Percentiles rank a stretch among this genome's conserved stretches.
Conservation (phyloP, 495 filamentous ascomycete species). For the Annulohypoxylon moriforme region DNA sequence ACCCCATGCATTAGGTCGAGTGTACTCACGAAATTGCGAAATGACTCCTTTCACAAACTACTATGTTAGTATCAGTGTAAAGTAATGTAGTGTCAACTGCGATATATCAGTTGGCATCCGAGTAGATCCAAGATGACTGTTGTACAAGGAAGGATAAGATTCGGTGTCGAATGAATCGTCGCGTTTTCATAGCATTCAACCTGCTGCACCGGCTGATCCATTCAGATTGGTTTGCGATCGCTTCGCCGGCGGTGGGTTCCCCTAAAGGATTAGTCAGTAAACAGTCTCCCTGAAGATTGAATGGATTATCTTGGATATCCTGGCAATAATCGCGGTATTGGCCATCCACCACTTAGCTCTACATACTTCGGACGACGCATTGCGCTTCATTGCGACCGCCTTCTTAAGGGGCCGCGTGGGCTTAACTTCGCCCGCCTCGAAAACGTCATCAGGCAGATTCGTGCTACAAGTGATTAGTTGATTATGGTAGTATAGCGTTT, state of each 20-base stretch:
- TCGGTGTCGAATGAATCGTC: background rate
- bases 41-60: constrained; percentile 16
- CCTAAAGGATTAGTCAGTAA: constrained; percentile 46
- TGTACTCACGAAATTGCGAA: constrained; percentile 29
- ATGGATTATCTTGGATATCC: constrained; percentile 43
- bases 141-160: constrained; percentile 3
- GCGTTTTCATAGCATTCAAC: constrained; percentile 38
- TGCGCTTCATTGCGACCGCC: constrained; percentile 49
- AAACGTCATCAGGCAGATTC: constrained; percentile 89
- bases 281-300: constrained; percentile 35
- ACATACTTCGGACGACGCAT: constrained; percentile 51
- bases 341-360: constrained; percentile 42
- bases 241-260: constrained; percentile 50
- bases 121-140: constrained; percentile 11
- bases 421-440: constrained; percentile 80
- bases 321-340: constrained; percentile 41
- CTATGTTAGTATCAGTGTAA: constrained; percentile 36
- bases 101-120: constrained; percentile 39
- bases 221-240: constrained; percentile 49
- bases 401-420: constrained; percentile 71
- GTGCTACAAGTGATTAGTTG: constrained; percentile 64
- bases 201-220: constrained; percentile 51
- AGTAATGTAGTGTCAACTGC: constrained; percentile 25
- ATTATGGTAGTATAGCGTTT: constrained; percentile 21
- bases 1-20: constrained; percentile 4